These are phyloP conservation scores for Stipa capillata DNA, from an alignment of 176 grass and related monocot genomes.

Conservation along the genomic window DNA sequence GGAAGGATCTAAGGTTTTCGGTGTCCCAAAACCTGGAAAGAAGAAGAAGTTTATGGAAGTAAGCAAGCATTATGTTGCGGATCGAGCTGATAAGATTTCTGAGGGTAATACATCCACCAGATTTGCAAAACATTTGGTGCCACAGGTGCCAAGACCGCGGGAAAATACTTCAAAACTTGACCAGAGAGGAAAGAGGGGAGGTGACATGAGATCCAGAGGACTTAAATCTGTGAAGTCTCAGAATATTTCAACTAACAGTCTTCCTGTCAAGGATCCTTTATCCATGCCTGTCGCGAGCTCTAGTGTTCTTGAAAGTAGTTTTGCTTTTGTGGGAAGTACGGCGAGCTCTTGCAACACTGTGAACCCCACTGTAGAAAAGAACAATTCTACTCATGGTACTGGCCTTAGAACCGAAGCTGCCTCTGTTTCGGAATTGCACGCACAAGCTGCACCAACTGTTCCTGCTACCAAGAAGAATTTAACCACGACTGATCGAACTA, in stretches of 20 bases:
- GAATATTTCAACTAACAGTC: conserved; percentile 21
- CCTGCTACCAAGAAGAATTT: conserved; percentile 31
- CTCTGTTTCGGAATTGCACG: conserved; percentile 19
- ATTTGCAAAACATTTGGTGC: conserved; percentile 47
- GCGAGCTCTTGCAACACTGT: conserved; percentile 25
- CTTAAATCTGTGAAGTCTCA: conserved; percentile 55
- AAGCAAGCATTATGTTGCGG: conserved; percentile 83
- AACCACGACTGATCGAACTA: conserved; percentile 23
- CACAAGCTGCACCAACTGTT: conserved; percentile 29
- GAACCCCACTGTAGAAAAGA: conserved; percentile 29
- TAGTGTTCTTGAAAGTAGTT: conserved; percentile 33
- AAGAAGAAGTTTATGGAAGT: conserved; percentile 99
- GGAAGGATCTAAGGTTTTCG: conserved; percentile 90
- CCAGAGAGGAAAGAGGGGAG: conserved; percentile 45
- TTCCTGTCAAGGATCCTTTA: conserved; percentile 29
- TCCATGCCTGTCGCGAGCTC: conserved; percentile 20
- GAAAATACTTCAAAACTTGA: conserved; percentile 46
- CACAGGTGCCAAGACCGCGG: conserved; percentile 43
- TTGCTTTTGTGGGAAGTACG: conserved; percentile 6
- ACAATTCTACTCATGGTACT: not conserved
- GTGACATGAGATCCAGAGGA: conserved; percentile 44
- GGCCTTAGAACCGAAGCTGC: conserved; percentile 26
- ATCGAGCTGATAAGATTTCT: conserved; percentile 46
- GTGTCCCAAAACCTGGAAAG: conserved; percentile 97
- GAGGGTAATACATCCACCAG: conserved; percentile 51